Percentiles rank a stretch among this genome's conserved stretches.
Conservation (phyloP, 2,329 filamentous ascomycete genomes). For the Paracoccidioides brasiliensis region DNA sequence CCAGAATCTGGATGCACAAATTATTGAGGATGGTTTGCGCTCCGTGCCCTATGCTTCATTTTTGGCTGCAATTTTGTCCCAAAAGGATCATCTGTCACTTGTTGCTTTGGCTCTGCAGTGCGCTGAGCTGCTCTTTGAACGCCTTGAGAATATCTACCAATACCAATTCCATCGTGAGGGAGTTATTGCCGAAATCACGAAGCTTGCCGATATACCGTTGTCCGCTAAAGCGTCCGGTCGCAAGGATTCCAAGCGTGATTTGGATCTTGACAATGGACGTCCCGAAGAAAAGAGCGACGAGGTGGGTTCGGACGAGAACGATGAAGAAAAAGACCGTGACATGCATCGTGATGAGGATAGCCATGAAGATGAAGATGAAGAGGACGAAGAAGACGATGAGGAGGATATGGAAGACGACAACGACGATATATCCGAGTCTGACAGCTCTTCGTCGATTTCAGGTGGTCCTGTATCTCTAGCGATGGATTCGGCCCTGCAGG, state of each 20-base stretch:
- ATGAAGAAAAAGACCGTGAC: slow-evolving; percentile 38
- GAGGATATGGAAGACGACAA: slow-evolving; percentile 31
- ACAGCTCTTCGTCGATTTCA: slow-evolving; percentile 48
- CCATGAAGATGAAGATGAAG: slow-evolving; percentile 40
- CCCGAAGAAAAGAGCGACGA: slow-evolving; percentile 22
- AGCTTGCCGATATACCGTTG: slow-evolving; percentile 47
- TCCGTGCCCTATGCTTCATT: slow-evolving; percentile 93
- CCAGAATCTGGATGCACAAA: slow-evolving; percentile 74
- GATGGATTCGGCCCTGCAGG: slow-evolving; percentile 44
- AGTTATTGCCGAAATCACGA: slow-evolving; percentile 80
- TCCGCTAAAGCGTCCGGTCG: slow-evolving; percentile 15
- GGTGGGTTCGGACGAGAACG: slow-evolving; percentile 20
- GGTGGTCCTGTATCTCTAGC: slow-evolving; percentile 26
- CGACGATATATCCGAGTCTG: slow-evolving; percentile 51
- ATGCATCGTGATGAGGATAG: slow-evolving; percentile 34
- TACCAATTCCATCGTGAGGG: slow-evolving; percentile 97
- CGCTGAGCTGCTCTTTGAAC: slow-evolving; percentile 71
- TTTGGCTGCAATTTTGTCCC: slow-evolving; percentile 83
- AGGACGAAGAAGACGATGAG: slow-evolving; percentile 37
- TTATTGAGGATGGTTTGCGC: slow-evolving; percentile 73
- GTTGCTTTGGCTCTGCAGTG: slow-evolving; percentile 81
- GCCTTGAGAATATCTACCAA: slow-evolving; percentile 76
- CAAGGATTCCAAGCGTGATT: background rate
- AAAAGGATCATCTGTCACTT: slow-evolving; percentile 79
- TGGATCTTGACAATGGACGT: slow-evolving; percentile 15